Conservation (phyloP, 2,329 filamentous ascomycete genomes). For the Fusarium brevicatenulatum region DNA sequence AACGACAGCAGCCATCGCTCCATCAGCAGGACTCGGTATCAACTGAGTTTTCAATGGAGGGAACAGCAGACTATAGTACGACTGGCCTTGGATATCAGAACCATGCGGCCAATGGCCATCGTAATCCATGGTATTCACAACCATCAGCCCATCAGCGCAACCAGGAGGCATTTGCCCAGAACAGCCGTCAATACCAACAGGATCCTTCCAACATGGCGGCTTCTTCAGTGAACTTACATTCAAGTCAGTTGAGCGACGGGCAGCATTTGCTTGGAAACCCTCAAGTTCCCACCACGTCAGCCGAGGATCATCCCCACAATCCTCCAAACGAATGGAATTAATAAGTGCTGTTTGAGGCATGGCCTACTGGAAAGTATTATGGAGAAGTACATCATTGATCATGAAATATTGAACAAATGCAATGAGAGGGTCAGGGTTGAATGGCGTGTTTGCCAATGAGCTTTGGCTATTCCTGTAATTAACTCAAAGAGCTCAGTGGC, state of each 20-base stretch:
- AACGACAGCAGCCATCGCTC: constrained; percentile 5
- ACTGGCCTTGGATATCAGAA: constrained; percentile 6
- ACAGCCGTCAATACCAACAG: constrained; percentile 6
- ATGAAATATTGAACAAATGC: neutral
- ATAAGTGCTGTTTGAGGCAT: constrained; percentile 4
- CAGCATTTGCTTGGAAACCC: constrained; percentile 6
- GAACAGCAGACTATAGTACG: neutral
- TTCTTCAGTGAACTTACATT: neutral
- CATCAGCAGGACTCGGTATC: constrained; percentile 2
- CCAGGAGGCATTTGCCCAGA: constrained; percentile 24
- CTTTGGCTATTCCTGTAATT: neutral
- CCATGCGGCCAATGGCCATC: constrained; percentile 3
- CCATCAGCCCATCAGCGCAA: constrained; percentile 23
- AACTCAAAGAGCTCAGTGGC: neutral
- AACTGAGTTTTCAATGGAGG: neutral
- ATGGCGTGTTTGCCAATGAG: neutral
- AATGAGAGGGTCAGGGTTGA: neutral
- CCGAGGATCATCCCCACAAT: constrained; percentile 20
- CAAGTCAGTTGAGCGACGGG: neutral
- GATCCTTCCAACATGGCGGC: neutral
- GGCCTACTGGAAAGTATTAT: neutral
- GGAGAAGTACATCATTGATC: neutral
- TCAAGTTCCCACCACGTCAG: constrained; percentile 16
- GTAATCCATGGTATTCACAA: constrained; percentile 20
- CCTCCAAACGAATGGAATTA: constrained; percentile 13